Evolutionary conservation across 2,329 filamentous ascomycete genomes (phyloP).

Genomic region (Bimuria novae-zelandiae): DNA sequence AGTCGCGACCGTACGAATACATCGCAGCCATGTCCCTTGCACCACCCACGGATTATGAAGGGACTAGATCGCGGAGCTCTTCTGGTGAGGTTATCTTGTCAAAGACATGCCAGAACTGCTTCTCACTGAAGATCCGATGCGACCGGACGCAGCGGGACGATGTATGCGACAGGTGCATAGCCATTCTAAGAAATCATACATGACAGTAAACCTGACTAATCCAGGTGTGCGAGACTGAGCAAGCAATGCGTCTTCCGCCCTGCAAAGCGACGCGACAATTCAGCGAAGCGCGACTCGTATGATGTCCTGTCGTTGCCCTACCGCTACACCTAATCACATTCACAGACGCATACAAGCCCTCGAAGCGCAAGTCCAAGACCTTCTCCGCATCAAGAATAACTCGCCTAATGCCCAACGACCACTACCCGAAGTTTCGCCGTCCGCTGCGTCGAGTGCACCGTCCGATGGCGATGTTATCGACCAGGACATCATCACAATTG

Average conservation of each 20-base stretch:
- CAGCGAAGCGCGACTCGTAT: conserved; percentile 43
- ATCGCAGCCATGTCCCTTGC: conserved; percentile 14
- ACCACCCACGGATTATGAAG: conserved; percentile 8
- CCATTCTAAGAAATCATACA: background rate
- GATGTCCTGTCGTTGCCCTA: background rate
- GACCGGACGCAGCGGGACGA: conserved; percentile 31
- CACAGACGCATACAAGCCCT: conserved; percentile 44
- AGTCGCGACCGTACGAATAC: background rate
- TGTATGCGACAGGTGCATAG: conserved; percentile 32
- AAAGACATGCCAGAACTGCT: conserved; percentile 42
- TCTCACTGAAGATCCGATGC: conserved; percentile 38
- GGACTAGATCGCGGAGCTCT: conserved; percentile 11
- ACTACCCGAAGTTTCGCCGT: conserved; percentile 21
- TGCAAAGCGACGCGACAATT: conserved; percentile 43
- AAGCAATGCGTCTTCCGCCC: conserved; percentile 46
- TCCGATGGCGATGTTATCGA: conserved; percentile 34
- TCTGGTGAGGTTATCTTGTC: conserved; percentile 24
- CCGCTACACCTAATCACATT: conserved; percentile 1
- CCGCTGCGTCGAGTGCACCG: background rate
- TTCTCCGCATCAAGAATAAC: conserved; percentile 27
- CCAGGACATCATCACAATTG: conserved; percentile 31
- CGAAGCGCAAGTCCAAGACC: conserved; percentile 40
- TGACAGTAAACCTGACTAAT: background rate
- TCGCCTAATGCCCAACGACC: conserved; percentile 26
- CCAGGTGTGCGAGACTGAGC: conserved; percentile 43